Base-by-base conservation (phyloP, 257 asterid genomes). In the Primulina tabacum region DNA sequence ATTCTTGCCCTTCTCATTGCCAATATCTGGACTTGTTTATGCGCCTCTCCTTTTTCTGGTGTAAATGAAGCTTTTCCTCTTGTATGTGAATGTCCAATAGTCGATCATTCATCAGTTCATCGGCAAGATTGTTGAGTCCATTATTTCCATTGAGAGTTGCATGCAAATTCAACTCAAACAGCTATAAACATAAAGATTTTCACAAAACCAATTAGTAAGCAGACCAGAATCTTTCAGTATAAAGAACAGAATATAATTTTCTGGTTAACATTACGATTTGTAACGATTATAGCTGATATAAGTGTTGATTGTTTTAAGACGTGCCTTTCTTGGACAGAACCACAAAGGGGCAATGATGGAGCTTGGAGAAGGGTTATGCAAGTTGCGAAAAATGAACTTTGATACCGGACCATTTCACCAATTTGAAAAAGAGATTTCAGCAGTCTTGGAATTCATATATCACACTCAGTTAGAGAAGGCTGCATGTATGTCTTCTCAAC, bases 271-370 rank as follows among this genome's bases (percentile, higher is more conserved):
- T 10, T 8, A 38, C 2, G 14, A 8, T 8, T 35, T 35, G 30
- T 38, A 38, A 38, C 3, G 14, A 38, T 38, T 24, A 8, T 18
- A 12, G 5, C 1, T 21, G 30, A 18, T n/a, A 14, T 14, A 7
- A 37, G 62, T 37, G 5, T 52, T 53, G 62, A 34, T 73, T 26
- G 8, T 18, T 75, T 16, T 47, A 20, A 7, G 65, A 40, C 47
- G 68, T 61, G 26, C 4, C 55, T 21, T 40, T 60, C 26, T 53
- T 29, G 33, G 62, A 43, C 82, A 90, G 95, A 92, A 92, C 77
- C 98, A 92, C 76, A 86, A 77, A 69, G 96, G 96, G 59, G 96
- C 98, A 9, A 92, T 92, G 98, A 89, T 92, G 88, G 96, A 92
- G 81, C 77, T 92, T 34, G 98, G 98, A 77, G 98, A 92, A 74